Base-by-base conservation (phyloP, 106 monocot species). In the Posidonia australis region DNA sequence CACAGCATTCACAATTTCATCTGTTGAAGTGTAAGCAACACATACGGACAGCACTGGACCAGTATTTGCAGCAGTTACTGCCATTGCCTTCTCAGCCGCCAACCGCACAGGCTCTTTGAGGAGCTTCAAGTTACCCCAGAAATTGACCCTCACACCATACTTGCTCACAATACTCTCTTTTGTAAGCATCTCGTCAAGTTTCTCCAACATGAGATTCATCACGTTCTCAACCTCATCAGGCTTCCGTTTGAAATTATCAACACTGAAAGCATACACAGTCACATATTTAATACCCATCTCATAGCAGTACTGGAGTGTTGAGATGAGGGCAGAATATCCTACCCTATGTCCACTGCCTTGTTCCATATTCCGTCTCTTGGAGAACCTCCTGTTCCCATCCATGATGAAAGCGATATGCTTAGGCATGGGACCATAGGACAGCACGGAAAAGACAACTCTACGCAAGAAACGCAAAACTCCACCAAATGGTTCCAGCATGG, bases 231-330 rank as follows among this genome's bases (percentile, higher is more conserved):
- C 74, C 66, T 75, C 74, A 1, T 75, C 74, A 19, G 74, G 74
- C 32, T 67, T 75, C 53, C 68, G 47, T 32, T 59, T 62, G 49
- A 74, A 74, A 32, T 74, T 74, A 28, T 74, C 74, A 19, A 74
- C 67, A 52, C 74, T 74, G 52, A 74, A 74, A 31, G 74, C 74
- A 42, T 74, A 74, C 5, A 74, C 56, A n/a, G 74, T 74, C 51
- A 74, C 74, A 62, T 67, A 74, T 19, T 67, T 61, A 17, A 74
- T 45, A 22, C 67, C 67, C 74, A 75, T 61, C 51, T 75, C 74
- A 24, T 75, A 75, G 26, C 74, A 75, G 43, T 68, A 68, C 42
- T 44, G 67, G 24, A 68, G 74, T 43, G 51, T 62, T 9, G 74
- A 67, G n/a, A 53, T 44, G 20, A 75, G 62, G 23, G 74, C 52